These are phyloP conservation scores for Ustilago esculenta DNA, from an alignment of 1,284 basidiomycete species.

Conservation along the genomic window DNA sequence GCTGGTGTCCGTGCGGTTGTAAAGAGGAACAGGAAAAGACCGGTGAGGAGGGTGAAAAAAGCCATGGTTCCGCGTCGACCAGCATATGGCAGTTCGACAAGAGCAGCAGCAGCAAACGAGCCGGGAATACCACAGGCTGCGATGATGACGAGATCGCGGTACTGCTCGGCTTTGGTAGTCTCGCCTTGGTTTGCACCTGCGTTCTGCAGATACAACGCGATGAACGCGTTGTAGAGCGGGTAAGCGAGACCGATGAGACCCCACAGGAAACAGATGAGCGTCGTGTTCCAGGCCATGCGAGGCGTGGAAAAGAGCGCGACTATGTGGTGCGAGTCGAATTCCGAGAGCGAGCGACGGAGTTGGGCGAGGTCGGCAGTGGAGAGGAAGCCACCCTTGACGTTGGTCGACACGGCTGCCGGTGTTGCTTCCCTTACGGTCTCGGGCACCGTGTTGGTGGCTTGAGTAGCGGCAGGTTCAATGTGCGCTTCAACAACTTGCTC, in stretches of 20 bases:
- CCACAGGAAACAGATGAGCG: conserved; percentile 74
- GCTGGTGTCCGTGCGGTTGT: conserved; percentile 75
- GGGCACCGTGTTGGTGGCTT: not conserved
- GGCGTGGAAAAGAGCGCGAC: conserved; percentile 74
- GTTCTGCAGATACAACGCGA: conserved; percentile 73
- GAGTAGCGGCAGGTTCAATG: not conserved
- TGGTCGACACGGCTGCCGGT: not conserved
- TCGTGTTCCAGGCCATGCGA: conserved; percentile 75
- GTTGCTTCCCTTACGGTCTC: not conserved
- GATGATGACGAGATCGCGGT: conserved; percentile 72
- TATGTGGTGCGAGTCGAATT: conserved; percentile 70
- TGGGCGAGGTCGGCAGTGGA: conserved; percentile 24
- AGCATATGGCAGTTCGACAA: conserved; percentile 74
- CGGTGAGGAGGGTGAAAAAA: conserved; percentile 74
- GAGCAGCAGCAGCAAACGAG: conserved; percentile 72
- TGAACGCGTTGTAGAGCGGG: conserved; percentile 77
- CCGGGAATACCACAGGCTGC: conserved; percentile 76
- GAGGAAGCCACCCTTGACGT: conserved; percentile 23
- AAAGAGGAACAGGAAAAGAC: conserved; percentile 75
- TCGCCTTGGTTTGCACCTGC: conserved; percentile 68
- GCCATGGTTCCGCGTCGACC: conserved; percentile 76
- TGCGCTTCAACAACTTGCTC: not conserved
- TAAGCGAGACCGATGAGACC: conserved; percentile 79
- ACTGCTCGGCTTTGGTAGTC: conserved; percentile 71
- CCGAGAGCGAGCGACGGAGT: conserved; percentile 18